Evolutionary conservation across 768 basidiomycete genomes (phyloP).

Genomic region (Pilatotrama ljubarskyi): DNA sequence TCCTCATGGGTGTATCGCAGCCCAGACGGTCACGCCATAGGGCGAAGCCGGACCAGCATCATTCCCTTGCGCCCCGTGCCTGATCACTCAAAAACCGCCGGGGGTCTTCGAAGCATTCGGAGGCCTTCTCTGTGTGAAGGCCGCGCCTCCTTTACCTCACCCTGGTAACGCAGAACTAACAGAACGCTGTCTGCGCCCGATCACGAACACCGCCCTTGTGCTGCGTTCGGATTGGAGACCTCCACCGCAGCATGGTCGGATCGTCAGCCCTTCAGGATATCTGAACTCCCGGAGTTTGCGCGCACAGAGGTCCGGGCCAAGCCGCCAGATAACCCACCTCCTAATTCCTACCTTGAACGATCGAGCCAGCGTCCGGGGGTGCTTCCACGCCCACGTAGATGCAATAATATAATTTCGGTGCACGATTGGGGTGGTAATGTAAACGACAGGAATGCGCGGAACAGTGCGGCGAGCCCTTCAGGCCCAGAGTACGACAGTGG

Average conservation of each 20-base stretch:
- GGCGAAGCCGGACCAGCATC: constrained; percentile 11
- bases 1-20: constrained; percentile 21
- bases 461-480: constrained; percentile 30
- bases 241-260: constrained; percentile 16
- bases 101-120: constrained; percentile 9
- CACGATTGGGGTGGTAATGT: constrained; percentile 26
- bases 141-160: constrained; percentile 21
- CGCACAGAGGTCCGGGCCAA: constrained; percentile 1
- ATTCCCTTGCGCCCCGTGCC: constrained; percentile 19
- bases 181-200: constrained; percentile 16
- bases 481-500: constrained; percentile 42
- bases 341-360: background rate
- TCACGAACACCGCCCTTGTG: constrained; percentile 14
- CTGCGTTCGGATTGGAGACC: constrained; percentile 7
- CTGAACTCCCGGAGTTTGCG: constrained; percentile 2
- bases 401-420: constrained; percentile 21
- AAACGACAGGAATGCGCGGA: constrained; percentile 26
- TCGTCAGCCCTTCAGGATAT: background rate
- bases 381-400: background rate
- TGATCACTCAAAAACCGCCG: constrained; percentile 14
- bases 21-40: constrained; percentile 13
- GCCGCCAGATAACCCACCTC: background rate
- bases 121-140: constrained; percentile 4
- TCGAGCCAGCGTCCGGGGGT: background rate
- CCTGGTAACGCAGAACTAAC: constrained; percentile 25